These are phyloP conservation scores for Eremothecium cymbalariae DNA, from an alignment of 1,139 yeast species.

Conservation along the genomic window DNA sequence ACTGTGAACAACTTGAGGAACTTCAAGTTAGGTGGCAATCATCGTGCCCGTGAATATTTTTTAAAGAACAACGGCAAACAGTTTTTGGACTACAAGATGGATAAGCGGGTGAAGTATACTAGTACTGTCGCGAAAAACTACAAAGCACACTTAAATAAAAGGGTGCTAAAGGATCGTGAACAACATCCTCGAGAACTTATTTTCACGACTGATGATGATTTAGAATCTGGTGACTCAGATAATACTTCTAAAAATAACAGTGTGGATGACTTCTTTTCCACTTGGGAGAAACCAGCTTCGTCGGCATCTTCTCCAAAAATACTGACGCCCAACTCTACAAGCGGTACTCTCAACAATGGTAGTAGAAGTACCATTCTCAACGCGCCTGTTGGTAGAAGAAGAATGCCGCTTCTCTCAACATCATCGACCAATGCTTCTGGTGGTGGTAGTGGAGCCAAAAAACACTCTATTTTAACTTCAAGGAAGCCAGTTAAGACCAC, in stretches of 20 bases:
- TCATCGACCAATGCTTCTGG: conserved; percentile 11
- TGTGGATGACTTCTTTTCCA: conserved; percentile 81
- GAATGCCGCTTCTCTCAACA: conserved; percentile 15
- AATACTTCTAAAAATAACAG: conserved; percentile 38
- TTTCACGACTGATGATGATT: conserved; percentile 46
- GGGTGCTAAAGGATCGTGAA: conserved; percentile 56
- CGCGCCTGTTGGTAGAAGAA: conserved; percentile 15
- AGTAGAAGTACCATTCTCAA: conserved; percentile 9
- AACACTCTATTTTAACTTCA: conserved; percentile 30
- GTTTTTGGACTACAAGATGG: conserved; percentile 44
- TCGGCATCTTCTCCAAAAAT: conserved; percentile 17
- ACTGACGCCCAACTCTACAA: conserved; percentile 19
- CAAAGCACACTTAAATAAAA: conserved; percentile 66
- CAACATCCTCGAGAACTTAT: conserved; percentile 62
- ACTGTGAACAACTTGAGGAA: conserved; percentile 78
- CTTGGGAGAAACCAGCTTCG: conserved; percentile 69
- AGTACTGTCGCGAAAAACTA: conserved; percentile 71
- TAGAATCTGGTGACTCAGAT: conserved; percentile 29
- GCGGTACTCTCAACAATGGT: conserved; percentile 12
- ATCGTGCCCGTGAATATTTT: conserved; percentile 73
- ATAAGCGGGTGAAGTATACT: conserved; percentile 72
- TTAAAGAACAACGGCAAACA: conserved; percentile 77
- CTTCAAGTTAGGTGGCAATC: conserved; percentile 90
- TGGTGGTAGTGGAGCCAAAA: conserved; percentile 18
- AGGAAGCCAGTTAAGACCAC: conserved; percentile 47